phyloP scores from a whole-genome alignment of 73 alveolate species.

The Paraurostyla sp. region DNA sequence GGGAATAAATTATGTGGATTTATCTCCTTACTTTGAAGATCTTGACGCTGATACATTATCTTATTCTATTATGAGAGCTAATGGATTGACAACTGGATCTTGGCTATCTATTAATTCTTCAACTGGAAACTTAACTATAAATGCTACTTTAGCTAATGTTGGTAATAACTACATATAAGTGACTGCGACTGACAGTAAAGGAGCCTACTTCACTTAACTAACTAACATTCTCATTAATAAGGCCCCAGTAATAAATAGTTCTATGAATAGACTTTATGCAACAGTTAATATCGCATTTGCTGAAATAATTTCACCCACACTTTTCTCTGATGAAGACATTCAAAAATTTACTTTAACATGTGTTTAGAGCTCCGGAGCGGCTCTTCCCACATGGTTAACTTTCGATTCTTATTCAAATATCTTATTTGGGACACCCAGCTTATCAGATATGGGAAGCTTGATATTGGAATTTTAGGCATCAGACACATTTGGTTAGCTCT shows the following conservation, averaged over 20 bases:
- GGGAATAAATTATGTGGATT: background rate
- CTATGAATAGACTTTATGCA: slow-evolving; percentile 19
- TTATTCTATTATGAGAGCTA: background rate
- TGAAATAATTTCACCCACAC: background rate
- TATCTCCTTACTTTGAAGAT: slow-evolving; percentile 18
- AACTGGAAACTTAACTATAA: background rate
- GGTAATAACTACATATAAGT: background rate
- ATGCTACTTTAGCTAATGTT: background rate
- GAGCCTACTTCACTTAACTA: background rate
- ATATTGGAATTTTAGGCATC: slow-evolving; percentile 6
- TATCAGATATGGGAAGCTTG: background rate
- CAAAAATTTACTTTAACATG: background rate
- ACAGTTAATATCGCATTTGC: slow-evolving; percentile 23
- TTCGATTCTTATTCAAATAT: background rate
- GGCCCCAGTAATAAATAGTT: background rate
- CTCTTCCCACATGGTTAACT: slow-evolving; percentile 5
- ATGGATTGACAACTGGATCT: background rate
- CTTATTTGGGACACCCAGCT: slow-evolving; percentile 13
- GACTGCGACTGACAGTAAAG: background rate
- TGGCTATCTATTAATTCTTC: background rate
- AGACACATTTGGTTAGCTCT: background rate
- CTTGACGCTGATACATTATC: slow-evolving; percentile 8
- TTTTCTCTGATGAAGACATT: background rate
- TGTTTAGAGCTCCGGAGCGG: background rate
- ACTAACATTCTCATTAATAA: background rate